phyloP scores from a whole-genome alignment of 1,284 basidiomycete species.

The Pholiota adiposa region DNA sequence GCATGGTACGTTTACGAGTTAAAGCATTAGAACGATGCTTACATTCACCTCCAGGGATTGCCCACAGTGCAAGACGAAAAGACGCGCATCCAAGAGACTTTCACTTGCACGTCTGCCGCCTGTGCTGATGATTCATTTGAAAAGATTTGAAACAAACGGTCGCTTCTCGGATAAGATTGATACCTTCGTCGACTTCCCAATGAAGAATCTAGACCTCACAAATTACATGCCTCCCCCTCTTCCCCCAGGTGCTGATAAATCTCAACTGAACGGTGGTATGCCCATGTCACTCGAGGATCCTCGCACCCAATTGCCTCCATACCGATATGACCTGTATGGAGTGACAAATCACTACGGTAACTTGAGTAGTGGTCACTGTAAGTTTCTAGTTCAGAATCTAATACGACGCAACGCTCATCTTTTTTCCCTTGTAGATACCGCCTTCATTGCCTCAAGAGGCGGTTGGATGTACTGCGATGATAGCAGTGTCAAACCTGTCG shows the following conservation, averaged over 20 bases:
- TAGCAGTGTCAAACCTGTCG: constrained; percentile 72
- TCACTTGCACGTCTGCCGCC: constrained; percentile 94
- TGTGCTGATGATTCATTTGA: constrained; percentile 93
- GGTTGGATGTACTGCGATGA: constrained; percentile 91
- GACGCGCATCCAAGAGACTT: constrained; percentile 83
- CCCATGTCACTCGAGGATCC: constrained; percentile 68
- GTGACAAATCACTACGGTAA: constrained; percentile 94
- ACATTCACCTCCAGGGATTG: constrained; percentile 70
- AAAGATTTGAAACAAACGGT: constrained; percentile 92
- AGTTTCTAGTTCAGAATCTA: constrained; percentile 36
- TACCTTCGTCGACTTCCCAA: constrained; percentile 88
- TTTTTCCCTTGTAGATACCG: constrained; percentile 65
- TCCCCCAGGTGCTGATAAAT: constrained; percentile 63
- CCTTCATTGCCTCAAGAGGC: constrained; percentile 79
- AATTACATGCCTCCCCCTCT: constrained; percentile 87
- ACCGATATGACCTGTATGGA: constrained; percentile 86
- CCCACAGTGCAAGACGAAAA: constrained; percentile 87
- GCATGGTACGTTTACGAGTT: constrained; percentile 73
- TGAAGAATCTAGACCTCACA: constrained; percentile 84
- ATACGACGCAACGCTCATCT: not conserved
- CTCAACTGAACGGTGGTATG: constrained; percentile 43
- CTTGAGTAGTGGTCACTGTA: constrained; percentile 91
- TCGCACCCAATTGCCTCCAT: constrained; percentile 80
- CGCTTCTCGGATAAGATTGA: constrained; percentile 96
- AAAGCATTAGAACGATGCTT: not conserved